A percentile compares a stretch with the other conserved stretches of the same genome.
phyloP scores from a whole-genome alignment of 208 protist genomes.

The Angomonas ambiguus region DNA sequence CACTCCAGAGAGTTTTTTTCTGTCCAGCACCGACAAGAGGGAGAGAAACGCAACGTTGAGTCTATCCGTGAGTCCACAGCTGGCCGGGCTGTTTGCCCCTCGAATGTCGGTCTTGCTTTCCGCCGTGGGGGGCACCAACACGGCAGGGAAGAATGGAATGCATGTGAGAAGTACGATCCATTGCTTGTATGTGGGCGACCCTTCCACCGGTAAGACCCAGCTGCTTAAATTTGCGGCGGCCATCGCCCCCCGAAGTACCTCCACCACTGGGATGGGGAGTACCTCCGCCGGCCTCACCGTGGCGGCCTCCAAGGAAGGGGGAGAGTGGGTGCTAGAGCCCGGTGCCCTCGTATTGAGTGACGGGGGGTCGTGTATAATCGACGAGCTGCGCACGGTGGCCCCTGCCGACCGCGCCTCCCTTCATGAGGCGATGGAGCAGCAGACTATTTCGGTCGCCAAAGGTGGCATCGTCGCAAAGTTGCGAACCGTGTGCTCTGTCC shows the following conservation, averaged over 20 bases:
- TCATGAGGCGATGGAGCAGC: slow-evolving; percentile 99
- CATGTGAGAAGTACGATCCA: slow-evolving; percentile 93
- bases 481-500: slow-evolving; percentile 91
- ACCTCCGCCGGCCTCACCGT: slow-evolving; percentile 91
- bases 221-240: slow-evolving; percentile 78
- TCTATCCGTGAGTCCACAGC: slow-evolving; percentile 63
- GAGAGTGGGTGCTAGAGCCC: slow-evolving; percentile 94
- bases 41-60: slow-evolving; percentile 47
- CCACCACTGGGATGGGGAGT: slow-evolving; percentile 88
- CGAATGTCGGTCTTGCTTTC: slow-evolving; percentile 77
- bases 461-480: slow-evolving; percentile 96
- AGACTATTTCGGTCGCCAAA: slow-evolving; percentile 95
- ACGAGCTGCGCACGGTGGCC: slow-evolving; percentile 96
- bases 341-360: slow-evolving; percentile 96
- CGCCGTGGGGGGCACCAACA: slow-evolving; percentile 57
- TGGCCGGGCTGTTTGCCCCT: slow-evolving; percentile 76
- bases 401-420: slow-evolving; percentile 92
- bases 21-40: slow-evolving; percentile 47
- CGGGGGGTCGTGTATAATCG: slow-evolving; percentile 97
- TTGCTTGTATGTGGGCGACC: slow-evolving; percentile 98
- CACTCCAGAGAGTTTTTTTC: slow-evolving; percentile 71
- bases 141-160: slow-evolving; percentile 53
- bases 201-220: slow-evolving; percentile 97
- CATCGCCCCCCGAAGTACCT: slow-evolving; percentile 79
- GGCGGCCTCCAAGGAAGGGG: slow-evolving; percentile 80